Evolutionary conservation across 1,139 yeast genomes (phyloP).

Genomic region (Pichia cactophila): DNA sequence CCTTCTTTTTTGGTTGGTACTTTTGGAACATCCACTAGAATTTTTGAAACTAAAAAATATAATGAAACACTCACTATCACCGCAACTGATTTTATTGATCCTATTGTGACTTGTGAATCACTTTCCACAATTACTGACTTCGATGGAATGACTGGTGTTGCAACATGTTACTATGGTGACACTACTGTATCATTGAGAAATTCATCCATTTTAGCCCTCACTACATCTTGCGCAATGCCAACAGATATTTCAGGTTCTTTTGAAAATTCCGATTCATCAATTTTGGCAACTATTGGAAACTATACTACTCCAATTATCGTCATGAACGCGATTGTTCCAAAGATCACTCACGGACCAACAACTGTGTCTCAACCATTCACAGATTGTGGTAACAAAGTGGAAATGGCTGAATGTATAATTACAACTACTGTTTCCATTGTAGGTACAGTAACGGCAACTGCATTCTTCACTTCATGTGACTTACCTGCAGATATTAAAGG

Average conservation of each 20-base stretch:
- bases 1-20: background rate
- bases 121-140: background rate
- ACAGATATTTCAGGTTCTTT: background rate
- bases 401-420: background rate
- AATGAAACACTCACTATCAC: background rate
- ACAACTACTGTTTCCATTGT: background rate
- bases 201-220: background rate
- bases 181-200: background rate
- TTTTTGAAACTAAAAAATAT: background rate
- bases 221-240: background rate
- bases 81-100: background rate
- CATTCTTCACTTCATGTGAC: background rate
- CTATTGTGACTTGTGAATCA: background rate
- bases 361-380: background rate
- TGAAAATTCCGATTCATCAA: background rate
- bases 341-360: background rate
- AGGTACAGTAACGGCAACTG: background rate
- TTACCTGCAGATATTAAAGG: background rate
- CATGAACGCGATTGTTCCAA: background rate
- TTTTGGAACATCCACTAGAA: background rate
- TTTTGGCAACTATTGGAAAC: background rate
- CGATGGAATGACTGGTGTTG: background rate
- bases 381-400: background rate
- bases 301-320: background rate
- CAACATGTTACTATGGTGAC: background rate